These are phyloP conservation scores for Leucosporidium creatinivorum DNA, from an alignment of 768 basidiomycete genomes.

Conservation along the genomic window DNA sequence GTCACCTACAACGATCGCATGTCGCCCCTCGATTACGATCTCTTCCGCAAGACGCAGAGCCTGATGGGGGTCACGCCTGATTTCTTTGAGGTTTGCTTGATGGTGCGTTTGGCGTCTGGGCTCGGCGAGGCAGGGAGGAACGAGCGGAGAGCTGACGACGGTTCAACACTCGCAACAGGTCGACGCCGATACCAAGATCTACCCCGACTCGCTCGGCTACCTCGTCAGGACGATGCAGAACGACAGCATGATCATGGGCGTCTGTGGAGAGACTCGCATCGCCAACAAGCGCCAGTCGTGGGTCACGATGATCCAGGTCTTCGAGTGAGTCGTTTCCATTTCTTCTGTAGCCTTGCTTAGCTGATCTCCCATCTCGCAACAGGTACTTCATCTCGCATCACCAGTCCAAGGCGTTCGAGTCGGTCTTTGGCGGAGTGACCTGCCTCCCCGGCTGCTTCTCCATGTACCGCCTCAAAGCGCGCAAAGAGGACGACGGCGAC, in stretches of 20 bases:
- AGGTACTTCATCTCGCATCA: constrained; percentile 97
- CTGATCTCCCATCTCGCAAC: neutral
- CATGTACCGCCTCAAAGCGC: constrained; percentile 96
- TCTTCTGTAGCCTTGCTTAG: neutral
- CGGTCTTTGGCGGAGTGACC: constrained; percentile 97
- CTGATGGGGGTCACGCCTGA: constrained; percentile 99
- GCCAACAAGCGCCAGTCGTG: constrained; percentile 97
- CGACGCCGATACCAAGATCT: constrained; percentile 95
- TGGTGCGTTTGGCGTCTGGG: constrained; percentile 56
- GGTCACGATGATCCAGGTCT: constrained; percentile 98
- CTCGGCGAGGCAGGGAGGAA: neutral
- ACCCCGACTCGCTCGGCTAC: constrained; percentile 77
- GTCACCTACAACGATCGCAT: constrained; percentile 99
- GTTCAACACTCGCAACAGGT: constrained; percentile 52
- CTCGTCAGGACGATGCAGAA: constrained; percentile 98
- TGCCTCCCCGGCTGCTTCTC: constrained; percentile 99
- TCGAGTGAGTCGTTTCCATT: constrained; percentile 48
- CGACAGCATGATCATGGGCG: constrained; percentile 98
- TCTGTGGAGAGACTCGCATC: constrained; percentile 96
- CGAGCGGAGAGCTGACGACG: neutral
- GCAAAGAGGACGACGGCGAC: constrained; percentile 78
- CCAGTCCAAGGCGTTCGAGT: constrained; percentile 95
- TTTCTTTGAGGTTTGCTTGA: constrained; percentile 92
- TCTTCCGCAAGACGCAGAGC: constrained; percentile 91
- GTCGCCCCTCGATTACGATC: constrained; percentile 92